Evolutionary conservation across 331 rosid species (phyloP).

Genomic region (Spiraea crenata): DNA sequence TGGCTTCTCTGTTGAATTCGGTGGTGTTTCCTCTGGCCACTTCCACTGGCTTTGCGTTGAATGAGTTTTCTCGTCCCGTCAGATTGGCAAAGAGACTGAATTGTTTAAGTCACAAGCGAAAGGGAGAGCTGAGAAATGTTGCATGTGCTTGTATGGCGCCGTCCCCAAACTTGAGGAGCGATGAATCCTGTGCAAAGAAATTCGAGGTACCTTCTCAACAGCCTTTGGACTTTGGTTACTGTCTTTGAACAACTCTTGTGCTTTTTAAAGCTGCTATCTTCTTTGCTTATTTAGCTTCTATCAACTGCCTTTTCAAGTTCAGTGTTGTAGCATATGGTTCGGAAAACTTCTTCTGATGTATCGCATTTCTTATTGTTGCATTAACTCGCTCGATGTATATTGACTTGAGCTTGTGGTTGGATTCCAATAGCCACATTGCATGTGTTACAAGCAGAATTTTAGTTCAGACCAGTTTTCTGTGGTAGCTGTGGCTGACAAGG

Average conservation of each 20-base stretch:
- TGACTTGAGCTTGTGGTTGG: background rate
- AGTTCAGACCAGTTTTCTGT: background rate
- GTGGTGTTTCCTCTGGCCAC: conserved; percentile 42
- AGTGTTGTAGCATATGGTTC: too few species aligned
- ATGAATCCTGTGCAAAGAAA: conserved; percentile 53
- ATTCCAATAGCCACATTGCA: background rate
- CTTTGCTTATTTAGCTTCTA: background rate
- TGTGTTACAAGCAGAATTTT: background rate
- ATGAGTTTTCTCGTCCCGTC: conserved; percentile 32
- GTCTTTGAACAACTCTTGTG: background rate
- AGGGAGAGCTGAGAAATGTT: conserved; percentile 40
- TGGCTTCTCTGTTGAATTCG: conserved; percentile 60
- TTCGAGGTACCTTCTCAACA: conserved; percentile 50
- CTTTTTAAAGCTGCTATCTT: background rate
- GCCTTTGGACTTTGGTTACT: background rate
- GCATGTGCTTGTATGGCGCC: conserved; percentile 85
- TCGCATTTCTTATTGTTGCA: too few species aligned
- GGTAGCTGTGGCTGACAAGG: conserved; percentile 23
- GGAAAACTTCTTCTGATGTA: background rate
- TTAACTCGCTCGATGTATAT: too few species aligned
- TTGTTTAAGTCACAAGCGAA: conserved; percentile 27
- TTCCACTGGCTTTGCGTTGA: conserved; percentile 27
- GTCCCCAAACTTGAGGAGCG: conserved; percentile 53
- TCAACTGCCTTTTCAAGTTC: background rate
- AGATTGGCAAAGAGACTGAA: conserved; percentile 26